Evolutionary conservation across 805 yeast genomes (phyloP).

Genomic region (Kazachstania kunashirensis): DNA sequence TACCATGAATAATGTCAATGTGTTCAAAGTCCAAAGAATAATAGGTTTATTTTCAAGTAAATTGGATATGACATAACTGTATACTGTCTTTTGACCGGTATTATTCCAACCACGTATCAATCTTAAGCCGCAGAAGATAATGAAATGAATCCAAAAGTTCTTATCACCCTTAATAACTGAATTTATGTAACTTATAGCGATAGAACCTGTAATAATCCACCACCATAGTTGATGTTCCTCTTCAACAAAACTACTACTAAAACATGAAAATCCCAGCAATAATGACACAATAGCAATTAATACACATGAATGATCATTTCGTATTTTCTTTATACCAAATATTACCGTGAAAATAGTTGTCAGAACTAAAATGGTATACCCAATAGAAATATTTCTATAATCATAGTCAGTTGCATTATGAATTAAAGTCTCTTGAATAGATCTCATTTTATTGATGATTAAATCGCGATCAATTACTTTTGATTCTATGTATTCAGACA

Average conservation of each 20-base stretch:
- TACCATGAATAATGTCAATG: slow-evolving; percentile 31
- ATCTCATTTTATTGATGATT: slow-evolving; percentile 32
- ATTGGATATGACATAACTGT: slow-evolving; percentile 40
- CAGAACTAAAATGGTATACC: slow-evolving; percentile 17
- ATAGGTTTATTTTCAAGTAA: slow-evolving; percentile 30
- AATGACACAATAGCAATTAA: slow-evolving; percentile 23
- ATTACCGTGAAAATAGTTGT: slow-evolving; percentile 7
- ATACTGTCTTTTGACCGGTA: slow-evolving; percentile 74
- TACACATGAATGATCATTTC: slow-evolving; percentile 4
- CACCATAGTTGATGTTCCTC: slow-evolving; percentile 98
- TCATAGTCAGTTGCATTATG: slow-evolving; percentile 67
- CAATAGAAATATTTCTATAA: slow-evolving; percentile 36
- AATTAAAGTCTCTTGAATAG: slow-evolving; percentile 43
- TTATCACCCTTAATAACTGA: neutral
- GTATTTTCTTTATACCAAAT: slow-evolving; percentile 1
- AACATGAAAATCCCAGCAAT: slow-evolving; percentile 45
- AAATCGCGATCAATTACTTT: slow-evolving; percentile 9
- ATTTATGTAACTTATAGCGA: slow-evolving; percentile 4
- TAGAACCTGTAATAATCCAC: slow-evolving; percentile 45
- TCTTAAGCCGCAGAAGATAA: slow-evolving; percentile 36
- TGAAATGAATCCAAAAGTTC: slow-evolving; percentile 8
- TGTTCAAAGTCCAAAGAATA: slow-evolving; percentile 41
- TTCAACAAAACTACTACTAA: slow-evolving; percentile 85
- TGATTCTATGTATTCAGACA: slow-evolving; percentile 4
- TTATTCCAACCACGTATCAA: slow-evolving; percentile 75